These are phyloP conservation scores for Corniculantispora saksenae DNA, from an alignment of 2,329 filamentous ascomycete genomes.

Conservation along the genomic window DNA sequence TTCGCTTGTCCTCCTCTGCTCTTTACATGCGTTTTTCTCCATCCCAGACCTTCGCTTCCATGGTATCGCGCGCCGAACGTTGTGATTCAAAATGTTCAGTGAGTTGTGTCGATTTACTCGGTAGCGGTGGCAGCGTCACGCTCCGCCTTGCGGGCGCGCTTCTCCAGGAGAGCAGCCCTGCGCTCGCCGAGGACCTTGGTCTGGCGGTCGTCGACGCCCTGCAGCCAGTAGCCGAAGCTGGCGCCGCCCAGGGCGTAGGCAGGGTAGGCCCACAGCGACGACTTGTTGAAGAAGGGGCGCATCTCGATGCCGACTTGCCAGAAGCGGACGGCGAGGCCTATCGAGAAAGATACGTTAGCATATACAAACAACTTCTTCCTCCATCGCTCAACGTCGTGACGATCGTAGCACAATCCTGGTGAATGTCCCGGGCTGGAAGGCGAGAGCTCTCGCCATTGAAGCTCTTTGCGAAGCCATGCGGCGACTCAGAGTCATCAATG, in stretches of 20 bases:
- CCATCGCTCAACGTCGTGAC: background rate
- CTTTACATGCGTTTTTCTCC: background rate
- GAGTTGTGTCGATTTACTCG: conserved; percentile 16
- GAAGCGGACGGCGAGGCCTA: conserved; percentile 86
- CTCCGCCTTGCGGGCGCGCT: conserved; percentile 69
- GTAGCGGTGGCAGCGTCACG: conserved; percentile 35
- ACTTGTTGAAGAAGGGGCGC: conserved; percentile 86
- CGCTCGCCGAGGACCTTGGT: conserved; percentile 74
- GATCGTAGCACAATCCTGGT: background rate
- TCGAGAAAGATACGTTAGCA: background rate
- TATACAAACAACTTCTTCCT: background rate
- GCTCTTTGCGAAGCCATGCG: background rate
- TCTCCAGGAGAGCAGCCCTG: conserved; percentile 81
- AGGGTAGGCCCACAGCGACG: conserved; percentile 88
- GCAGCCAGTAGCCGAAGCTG: conserved; percentile 95
- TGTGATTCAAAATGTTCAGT: background rate
- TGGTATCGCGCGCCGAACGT: conserved; percentile 9
- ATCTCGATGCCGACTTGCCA: conserved; percentile 99
- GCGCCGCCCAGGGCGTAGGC: conserved; percentile 82
- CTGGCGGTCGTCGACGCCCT: conserved; percentile 85
- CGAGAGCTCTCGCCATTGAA: background rate
- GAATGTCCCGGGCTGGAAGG: too few relatives aligned
- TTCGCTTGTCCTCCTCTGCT: background rate
- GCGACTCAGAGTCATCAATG: background rate
- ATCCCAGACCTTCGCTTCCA: background rate